phyloP scores from a whole-genome alignment of 768 basidiomycete species.

The Russula sp. region DNA sequence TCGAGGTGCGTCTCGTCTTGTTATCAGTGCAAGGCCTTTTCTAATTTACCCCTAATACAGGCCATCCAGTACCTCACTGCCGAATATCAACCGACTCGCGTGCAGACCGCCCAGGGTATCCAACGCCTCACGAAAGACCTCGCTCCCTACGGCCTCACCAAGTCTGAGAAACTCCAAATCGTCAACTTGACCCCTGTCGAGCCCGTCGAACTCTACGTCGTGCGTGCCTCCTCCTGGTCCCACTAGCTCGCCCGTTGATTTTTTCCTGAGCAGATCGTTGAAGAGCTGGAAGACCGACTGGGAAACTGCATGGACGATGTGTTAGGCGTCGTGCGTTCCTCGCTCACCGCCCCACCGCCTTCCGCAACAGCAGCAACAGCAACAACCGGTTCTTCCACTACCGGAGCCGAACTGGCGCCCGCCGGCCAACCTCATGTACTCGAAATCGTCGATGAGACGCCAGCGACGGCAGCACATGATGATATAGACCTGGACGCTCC shows the following conservation, averaged over 20 bases:
- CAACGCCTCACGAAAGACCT: conserved; percentile 64
- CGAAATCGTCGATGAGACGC: conserved; percentile 22
- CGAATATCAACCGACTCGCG: conserved; percentile 62
- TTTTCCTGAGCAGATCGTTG: conserved; percentile 66
- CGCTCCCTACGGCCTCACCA: conserved; percentile 70
- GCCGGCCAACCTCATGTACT: neutral
- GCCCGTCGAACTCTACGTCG: conserved; percentile 85
- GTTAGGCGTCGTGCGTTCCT: conserved; percentile 52
- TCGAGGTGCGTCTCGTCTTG: conserved; percentile 56
- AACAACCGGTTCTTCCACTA: neutral
- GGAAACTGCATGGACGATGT: conserved; percentile 68
- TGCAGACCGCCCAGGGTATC: conserved; percentile 66
- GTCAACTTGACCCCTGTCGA: conserved; percentile 85
- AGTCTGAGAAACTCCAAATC: conserved; percentile 88
- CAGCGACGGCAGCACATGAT: neutral
- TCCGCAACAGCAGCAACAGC: neutral
- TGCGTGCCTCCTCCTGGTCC: conserved; percentile 42
- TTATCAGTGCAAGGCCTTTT: neutral
- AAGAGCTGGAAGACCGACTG: conserved; percentile 84
- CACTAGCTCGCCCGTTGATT: neutral
- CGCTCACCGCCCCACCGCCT: conserved; percentile 34
- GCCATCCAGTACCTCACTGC: conserved; percentile 82
- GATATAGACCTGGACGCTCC: conserved; percentile 15
- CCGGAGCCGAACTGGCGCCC: neutral
- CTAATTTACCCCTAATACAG: conserved; percentile 41